These are phyloP conservation scores for Kodamaea lidongshanica DNA, from an alignment of 805 yeast genomes.

Conservation along the genomic window DNA sequence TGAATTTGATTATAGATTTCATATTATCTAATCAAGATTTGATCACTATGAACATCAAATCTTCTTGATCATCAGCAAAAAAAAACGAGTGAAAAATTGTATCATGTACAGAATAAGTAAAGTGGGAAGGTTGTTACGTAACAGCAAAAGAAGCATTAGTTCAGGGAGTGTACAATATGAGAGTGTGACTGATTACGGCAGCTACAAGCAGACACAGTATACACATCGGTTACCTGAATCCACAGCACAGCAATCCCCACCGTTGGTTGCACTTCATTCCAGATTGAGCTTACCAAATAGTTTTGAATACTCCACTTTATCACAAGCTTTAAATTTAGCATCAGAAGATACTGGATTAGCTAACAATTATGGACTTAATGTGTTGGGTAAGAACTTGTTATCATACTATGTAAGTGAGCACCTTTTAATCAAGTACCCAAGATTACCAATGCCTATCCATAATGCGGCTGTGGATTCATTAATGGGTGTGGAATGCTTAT, in stretches of 20 bases:
- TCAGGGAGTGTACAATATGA: too few relatives aligned
- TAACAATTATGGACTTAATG: constrained; percentile 71
- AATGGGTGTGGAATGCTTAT: constrained; percentile 60
- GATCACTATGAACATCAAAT: too few relatives aligned
- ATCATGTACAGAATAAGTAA: too few relatives aligned
- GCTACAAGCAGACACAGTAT: constrained; percentile 35
- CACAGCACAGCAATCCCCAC: constrained; percentile 54
- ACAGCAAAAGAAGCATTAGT: too few relatives aligned
- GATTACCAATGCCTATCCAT: constrained; percentile 77
- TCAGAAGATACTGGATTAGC: constrained; percentile 42
- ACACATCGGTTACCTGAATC: constrained; percentile 43
- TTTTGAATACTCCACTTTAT: constrained; percentile 60
- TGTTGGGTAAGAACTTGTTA: constrained; percentile 76
- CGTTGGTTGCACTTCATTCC: constrained; percentile 71
- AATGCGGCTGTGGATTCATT: constrained; percentile 72
- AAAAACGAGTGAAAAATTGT: too few relatives aligned
- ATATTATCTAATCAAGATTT: neutral
- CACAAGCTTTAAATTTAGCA: constrained; percentile 69
- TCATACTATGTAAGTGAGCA: constrained; percentile 71
- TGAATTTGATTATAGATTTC: neutral
- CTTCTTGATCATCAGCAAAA: too few relatives aligned
- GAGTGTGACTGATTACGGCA: constrained; percentile 31
- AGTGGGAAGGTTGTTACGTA: too few relatives aligned
- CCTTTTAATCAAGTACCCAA: constrained; percentile 72
- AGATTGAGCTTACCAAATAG: constrained; percentile 59